Percentiles rank a stretch among this genome's conserved stretches.
phyloP scores from a whole-genome alignment of 805 yeast species.

The Ogataea salicorniae region DNA sequence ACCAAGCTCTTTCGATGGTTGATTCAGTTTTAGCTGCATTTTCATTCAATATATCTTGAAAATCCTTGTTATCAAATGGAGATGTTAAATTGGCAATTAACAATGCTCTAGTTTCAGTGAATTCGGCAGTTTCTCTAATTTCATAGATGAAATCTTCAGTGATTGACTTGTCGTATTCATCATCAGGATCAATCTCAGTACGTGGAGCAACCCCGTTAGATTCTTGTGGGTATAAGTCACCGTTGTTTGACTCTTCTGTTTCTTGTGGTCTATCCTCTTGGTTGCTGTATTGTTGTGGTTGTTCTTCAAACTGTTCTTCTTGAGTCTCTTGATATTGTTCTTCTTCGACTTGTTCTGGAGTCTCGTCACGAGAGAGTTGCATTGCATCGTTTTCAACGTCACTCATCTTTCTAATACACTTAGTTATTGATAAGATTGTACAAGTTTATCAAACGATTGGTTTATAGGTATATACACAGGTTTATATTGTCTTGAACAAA shows the following conservation, averaged over 20 bases:
- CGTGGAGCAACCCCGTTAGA: not conserved
- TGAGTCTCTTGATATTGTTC: constrained; percentile 1
- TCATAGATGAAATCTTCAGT: constrained; percentile 32
- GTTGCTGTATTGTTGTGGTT: not conserved
- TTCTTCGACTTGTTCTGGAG: constrained; percentile 1
- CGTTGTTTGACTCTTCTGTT: not conserved
- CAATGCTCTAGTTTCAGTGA: constrained; percentile 38
- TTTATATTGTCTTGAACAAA: too few relatives aligned
- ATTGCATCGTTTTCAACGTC: not conserved
- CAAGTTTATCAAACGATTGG: too few relatives aligned
- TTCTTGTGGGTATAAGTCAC: constrained; percentile 3
- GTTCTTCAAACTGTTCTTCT: not conserved
- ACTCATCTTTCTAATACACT: not conserved
- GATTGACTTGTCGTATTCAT: constrained; percentile 19
- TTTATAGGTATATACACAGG: too few relatives aligned
- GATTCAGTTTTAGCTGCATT: constrained; percentile 25
- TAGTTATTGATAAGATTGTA: too few relatives aligned
- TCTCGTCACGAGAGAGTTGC: not conserved
- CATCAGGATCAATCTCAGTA: constrained; percentile 3
- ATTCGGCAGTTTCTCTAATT: constrained; percentile 28
- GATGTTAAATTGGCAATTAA: constrained; percentile 39
- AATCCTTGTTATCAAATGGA: constrained; percentile 34
- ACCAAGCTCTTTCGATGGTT: constrained; percentile 40
- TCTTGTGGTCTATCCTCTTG: not conserved
- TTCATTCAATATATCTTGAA: constrained; percentile 33